Evolutionary conservation across 2,329 filamentous ascomycete species (phyloP).

Genomic region (Exophiala xenobiotica): DNA sequence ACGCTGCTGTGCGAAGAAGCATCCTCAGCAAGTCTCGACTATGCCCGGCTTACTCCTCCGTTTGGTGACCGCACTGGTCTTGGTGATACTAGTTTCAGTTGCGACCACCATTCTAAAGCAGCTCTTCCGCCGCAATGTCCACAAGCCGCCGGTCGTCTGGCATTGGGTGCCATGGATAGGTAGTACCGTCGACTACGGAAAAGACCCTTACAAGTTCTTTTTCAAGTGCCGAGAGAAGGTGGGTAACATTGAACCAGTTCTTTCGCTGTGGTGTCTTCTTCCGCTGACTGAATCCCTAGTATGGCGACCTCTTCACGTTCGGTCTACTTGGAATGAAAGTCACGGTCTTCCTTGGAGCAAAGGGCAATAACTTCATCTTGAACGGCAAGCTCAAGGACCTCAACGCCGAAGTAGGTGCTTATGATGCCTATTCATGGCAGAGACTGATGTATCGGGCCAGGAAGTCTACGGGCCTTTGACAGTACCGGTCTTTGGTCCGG

Average conservation of each 20-base stretch:
- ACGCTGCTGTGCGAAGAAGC: too few species aligned
- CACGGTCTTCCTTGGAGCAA: conserved; percentile 77
- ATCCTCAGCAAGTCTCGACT: too few species aligned
- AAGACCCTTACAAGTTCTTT: conserved; percentile 70
- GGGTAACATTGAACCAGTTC: too few species aligned
- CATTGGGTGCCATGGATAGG: conserved; percentile 72
- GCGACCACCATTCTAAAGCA: conserved; percentile 27
- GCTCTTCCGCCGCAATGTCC: conserved; percentile 18
- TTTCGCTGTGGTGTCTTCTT: not conserved
- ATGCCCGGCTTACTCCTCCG: not conserved
- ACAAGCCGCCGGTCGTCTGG: conserved; percentile 58
- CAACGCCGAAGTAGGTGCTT: conserved; percentile 62
- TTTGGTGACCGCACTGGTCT: not conserved
- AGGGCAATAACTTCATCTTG: conserved; percentile 86
- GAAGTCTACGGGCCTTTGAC: conserved; percentile 81
- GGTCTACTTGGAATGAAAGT: conserved; percentile 84
- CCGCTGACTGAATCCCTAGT: conserved; percentile 47
- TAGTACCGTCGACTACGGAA: conserved; percentile 90
- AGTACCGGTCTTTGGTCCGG: conserved; percentile 71
- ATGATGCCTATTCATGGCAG: not conserved
- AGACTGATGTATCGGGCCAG: not conserved
- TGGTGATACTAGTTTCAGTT: conserved; percentile 13
- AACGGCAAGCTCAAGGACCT: conserved; percentile 89
- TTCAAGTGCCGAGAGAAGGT: conserved; percentile 71
- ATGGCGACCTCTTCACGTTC: conserved; percentile 89